These are phyloP conservation scores for Escovopsis sp. DNA, from an alignment of 2,329 filamentous ascomycete genomes.

Conservation along the genomic window DNA sequence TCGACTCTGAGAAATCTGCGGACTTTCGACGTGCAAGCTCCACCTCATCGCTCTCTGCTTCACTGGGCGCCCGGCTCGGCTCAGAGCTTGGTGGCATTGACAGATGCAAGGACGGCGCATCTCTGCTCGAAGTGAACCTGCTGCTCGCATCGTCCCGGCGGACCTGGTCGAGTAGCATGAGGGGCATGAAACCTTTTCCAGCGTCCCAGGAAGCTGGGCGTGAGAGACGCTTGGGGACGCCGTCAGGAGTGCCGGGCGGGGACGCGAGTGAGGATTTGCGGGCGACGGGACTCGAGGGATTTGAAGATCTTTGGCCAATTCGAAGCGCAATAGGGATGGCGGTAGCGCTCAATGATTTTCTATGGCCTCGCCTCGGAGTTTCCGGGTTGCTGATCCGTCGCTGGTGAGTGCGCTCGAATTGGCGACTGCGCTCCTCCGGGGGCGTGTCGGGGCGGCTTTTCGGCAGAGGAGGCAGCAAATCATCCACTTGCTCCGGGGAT, in stretches of 20 bases:
- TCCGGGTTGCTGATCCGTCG: conserved; percentile 36
- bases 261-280: conserved; percentile 23
- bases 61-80: conserved; percentile 24
- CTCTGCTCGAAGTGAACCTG: conserved; percentile 15
- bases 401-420: conserved; percentile 28
- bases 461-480: conserved; percentile 38
- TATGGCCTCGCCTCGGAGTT: not conserved
- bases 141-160: conserved; percentile 23
- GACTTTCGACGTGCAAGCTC: conserved; percentile 20
- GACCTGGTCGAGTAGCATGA: conserved; percentile 63
- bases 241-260: conserved; percentile 18
- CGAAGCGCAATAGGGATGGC: conserved; percentile 43
- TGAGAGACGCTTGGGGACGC: conserved; percentile 22
- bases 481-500: conserved; percentile 25
- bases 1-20: conserved; percentile 11
- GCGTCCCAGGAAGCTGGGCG: conserved; percentile 48
- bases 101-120: conserved; percentile 33
- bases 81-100: too few species aligned
- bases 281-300: conserved; percentile 23
- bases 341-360: conserved; percentile 39
- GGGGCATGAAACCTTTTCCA: conserved; percentile 58
- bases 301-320: conserved; percentile 29
- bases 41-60: conserved; percentile 7
- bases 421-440: conserved; percentile 29
- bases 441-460: conserved; percentile 46